Evolutionary conservation across 2,329 filamentous ascomycete species (phyloP), one percentile per base, ranked within the genome.

Genomic region (Tothia fuscella): DNA sequence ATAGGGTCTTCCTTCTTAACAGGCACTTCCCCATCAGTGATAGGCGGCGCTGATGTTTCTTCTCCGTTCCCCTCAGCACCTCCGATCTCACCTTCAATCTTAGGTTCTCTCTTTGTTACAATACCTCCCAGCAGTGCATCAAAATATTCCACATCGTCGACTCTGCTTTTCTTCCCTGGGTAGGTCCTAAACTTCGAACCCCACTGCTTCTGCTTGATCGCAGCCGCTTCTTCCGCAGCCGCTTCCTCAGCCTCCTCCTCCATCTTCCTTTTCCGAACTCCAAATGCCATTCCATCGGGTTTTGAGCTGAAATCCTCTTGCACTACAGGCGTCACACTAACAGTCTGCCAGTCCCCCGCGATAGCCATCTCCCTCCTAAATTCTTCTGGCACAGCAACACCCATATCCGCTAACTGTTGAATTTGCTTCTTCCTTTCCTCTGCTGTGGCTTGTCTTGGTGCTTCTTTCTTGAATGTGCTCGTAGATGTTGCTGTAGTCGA

Each of bases 341-440:
- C 74, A 5, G 73, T 76, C 45, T 85, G 77, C 89, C 89, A 98
- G 41, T 93, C 83, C 24, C 91, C 86, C 3, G 81, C 79, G 66
- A 95, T 78, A 4, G 88, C 87, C 75, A 95, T 78, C 46, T 91
- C 84, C 2, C 73, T 70, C 45, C 85, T 71, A 43, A 85, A 78
- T 49, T 82, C 78, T 33, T 84, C 78, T 1, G 91, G 91, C 41
- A 96, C 74, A 35, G 78, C 76, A 37, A 98, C 78, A 1, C 91
- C 91, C 70, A 98, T 73, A 26, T 82, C 83, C 4, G 82, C 87
- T 9, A 98, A 68, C 60, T 96, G 87, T 48, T 87, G 80, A 53
- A 93, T 74, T 62, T 98, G 91, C 42, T 72, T 73, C 60, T 89
- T 89, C 43, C 85, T 68, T 49, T 93, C 81, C 6, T 78, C 73